Evolutionary conservation across 116 monocot genomes (phyloP).

Genomic region (Zostera marina): DNA sequence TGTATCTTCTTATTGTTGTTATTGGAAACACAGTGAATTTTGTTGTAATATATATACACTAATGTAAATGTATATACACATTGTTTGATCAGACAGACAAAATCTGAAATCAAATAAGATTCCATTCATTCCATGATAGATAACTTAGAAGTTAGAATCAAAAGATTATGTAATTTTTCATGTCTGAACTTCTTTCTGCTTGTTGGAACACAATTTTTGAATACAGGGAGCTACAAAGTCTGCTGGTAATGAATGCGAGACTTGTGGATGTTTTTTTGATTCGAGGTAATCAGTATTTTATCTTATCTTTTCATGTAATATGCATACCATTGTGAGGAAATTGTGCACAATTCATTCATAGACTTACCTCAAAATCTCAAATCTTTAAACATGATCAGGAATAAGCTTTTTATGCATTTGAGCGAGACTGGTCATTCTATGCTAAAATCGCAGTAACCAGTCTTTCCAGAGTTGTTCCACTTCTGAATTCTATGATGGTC

Average conservation of each 20-base stretch:
- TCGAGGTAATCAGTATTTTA: constrained; percentile 35
- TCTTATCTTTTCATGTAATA: not conserved
- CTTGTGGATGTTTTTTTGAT: constrained; percentile 65
- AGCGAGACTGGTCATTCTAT: constrained; percentile 52
- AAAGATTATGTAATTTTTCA: not conserved
- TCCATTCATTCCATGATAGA: too few relatives aligned
- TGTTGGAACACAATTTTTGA: not conserved
- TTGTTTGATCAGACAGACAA: too few relatives aligned
- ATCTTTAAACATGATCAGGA: constrained; percentile 18
- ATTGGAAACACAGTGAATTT: too few relatives aligned
- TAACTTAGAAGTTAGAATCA: not conserved
- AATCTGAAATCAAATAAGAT: too few relatives aligned
- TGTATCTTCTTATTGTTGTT: too few relatives aligned
- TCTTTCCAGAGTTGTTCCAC: not conserved
- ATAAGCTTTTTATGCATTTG: constrained; percentile 63
- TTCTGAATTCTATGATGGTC: too few relatives aligned
- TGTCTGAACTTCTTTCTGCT: not conserved
- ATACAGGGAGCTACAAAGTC: constrained; percentile 28
- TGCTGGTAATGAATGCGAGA: constrained; percentile 38
- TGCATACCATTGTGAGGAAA: not conserved
- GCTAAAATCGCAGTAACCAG: constrained; percentile 24
- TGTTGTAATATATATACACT: too few relatives aligned
- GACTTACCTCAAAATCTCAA: constrained; percentile 1
- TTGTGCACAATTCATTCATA: not conserved
- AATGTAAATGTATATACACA: too few relatives aligned